phyloP scores from a whole-genome alignment of 179 eudicot species.

The Patellifolia procumbens region DNA sequence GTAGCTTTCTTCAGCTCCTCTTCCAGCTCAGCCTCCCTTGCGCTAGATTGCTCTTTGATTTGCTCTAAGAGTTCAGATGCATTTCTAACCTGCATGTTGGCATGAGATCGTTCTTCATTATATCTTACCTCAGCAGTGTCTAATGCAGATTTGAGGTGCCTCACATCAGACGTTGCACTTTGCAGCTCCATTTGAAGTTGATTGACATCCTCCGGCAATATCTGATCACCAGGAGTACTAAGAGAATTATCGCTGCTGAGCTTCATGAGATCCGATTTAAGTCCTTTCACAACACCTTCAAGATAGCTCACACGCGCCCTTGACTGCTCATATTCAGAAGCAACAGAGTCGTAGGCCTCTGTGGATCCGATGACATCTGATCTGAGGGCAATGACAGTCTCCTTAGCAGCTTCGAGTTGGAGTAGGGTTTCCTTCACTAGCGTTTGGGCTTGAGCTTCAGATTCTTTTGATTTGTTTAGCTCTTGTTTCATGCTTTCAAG shows the following conservation, averaged over 20 bases:
- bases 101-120: conserved; percentile 54
- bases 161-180: conserved; percentile 48
- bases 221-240: conserved; percentile 18
- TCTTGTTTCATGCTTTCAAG: conserved; percentile 65
- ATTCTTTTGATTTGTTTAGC: conserved; percentile 48
- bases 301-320: conserved; percentile 53
- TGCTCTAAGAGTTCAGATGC: conserved; percentile 47
- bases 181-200: conserved; percentile 45
- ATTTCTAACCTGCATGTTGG: conserved; percentile 38
- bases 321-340: conserved; percentile 62
- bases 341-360: conserved; percentile 46
- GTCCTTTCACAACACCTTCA: conserved; percentile 62
- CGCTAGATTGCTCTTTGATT: conserved; percentile 40
- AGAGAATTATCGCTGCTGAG: conserved; percentile 6
- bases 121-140: conserved; percentile 62
- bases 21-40: conserved; percentile 60
- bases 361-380: conserved; percentile 41
- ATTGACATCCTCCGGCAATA: conserved; percentile 23
- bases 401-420: conserved; percentile 73
- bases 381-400: conserved; percentile 55
- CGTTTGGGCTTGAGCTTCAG: conserved; percentile 64
- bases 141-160: conserved; percentile 46
- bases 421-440: conserved; percentile 53
- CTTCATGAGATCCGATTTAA: conserved; percentile 31
- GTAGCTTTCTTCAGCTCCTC: conserved; percentile 48